These are phyloP conservation scores for Aquilaria malaccensis DNA, from an alignment of 345 rosid species.

Conservation along the genomic window DNA sequence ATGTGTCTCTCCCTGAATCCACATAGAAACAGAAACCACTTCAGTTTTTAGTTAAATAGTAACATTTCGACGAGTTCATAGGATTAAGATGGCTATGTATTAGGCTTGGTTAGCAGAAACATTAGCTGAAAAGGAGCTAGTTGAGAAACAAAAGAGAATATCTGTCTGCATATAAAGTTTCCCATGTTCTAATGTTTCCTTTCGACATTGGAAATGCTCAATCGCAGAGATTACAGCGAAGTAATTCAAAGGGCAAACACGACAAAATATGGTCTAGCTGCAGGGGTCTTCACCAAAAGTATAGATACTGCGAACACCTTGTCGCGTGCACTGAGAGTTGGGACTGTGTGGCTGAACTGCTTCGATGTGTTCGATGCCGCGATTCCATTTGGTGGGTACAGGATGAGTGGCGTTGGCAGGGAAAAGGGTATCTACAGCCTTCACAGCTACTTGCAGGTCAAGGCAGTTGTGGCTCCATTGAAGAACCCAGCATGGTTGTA, in stretches of 20 bases:
- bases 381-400: slow-evolving; percentile 92
- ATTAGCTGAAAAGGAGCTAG: too few species aligned
- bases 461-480: slow-evolving; percentile 82
- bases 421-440: slow-evolving; percentile 97
- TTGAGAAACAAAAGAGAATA: too few species aligned
- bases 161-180: too few species aligned
- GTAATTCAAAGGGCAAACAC: slow-evolving; percentile 69
- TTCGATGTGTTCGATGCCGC: slow-evolving; percentile 90
- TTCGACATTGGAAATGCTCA: background rate
- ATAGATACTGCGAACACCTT: slow-evolving; percentile 64
- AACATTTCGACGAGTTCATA: too few species aligned
- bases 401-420: slow-evolving; percentile 93
- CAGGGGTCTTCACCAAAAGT: slow-evolving; percentile 77
- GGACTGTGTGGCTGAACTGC: slow-evolving; percentile 92
- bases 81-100: too few species aligned
- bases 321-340: slow-evolving; percentile 64
- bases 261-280: slow-evolving; percentile 72
- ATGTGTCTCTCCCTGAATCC: background rate
- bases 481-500: slow-evolving; percentile 84
- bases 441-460: slow-evolving; percentile 79
- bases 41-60: too few species aligned
- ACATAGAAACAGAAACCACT: too few species aligned
- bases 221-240: slow-evolving; percentile 56
- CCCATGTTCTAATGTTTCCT: background rate
- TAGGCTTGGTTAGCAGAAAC: too few species aligned